Conservation (phyloP, 805 yeast species). For the Kazachstania martiniae region DNA sequence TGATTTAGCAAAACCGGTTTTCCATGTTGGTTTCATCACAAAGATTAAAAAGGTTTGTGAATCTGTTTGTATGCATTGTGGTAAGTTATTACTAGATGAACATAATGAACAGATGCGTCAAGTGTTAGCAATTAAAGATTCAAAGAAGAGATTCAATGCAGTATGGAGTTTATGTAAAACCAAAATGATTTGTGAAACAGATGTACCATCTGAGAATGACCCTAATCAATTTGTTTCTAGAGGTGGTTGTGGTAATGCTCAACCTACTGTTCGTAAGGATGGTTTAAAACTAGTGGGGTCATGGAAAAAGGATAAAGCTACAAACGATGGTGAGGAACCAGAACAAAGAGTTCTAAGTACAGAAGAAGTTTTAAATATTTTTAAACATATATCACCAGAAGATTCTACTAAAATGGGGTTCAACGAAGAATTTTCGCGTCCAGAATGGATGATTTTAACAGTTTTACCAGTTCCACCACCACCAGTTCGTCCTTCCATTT, state of each 20-base stretch:
- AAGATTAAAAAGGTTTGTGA: conserved; percentile 93
- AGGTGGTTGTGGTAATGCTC: conserved; percentile 98
- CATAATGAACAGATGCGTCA: conserved; percentile 59
- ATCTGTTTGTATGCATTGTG: conserved; percentile 98
- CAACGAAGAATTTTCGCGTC: conserved; percentile 93
- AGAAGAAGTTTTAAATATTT: conserved; percentile 79
- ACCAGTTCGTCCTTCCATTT: conserved; percentile 97
- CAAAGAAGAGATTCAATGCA: conserved; percentile 92
- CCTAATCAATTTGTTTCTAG: conserved; percentile 45
- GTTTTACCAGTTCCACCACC: conserved; percentile 99
- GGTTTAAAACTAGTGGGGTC: conserved; percentile 95
- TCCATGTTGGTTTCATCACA: conserved; percentile 90
- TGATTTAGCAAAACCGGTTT: conserved; percentile 95
- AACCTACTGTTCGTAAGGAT: conserved; percentile 91
- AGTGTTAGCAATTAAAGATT: conserved; percentile 81
- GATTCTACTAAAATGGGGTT: conserved; percentile 80
- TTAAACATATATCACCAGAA: conserved; percentile 78
- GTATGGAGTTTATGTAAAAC: conserved; percentile 90
- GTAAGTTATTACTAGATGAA: conserved; percentile 84
- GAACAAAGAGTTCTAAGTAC: conserved; percentile 85
- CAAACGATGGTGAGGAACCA: conserved; percentile 77
- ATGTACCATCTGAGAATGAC: conserved; percentile 55
- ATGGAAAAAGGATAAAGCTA: conserved; percentile 82
- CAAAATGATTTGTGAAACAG: conserved; percentile 93
- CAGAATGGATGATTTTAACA: conserved; percentile 95